Base-by-base conservation (phyloP, 768 basidiomycete genomes). In the Gyrodon lividus region DNA sequence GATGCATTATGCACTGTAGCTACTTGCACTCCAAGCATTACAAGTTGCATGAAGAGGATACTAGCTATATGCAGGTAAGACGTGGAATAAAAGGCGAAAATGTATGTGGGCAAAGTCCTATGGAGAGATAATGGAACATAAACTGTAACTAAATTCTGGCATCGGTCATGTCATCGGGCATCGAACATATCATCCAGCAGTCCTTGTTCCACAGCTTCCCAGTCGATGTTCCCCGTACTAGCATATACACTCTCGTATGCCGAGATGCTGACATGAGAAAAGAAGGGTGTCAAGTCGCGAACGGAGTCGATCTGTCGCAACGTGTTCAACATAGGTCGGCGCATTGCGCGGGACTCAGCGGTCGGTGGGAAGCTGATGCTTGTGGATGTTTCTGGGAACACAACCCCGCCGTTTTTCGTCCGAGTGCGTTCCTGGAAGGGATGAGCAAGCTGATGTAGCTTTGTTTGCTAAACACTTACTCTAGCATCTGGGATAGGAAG, bases 151-250 rank as follows among this genome's bases (percentile, higher is more conserved):
- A 13, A 13, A 34, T 10, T 35, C 12, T 20, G 46, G 23, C 6
- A 23, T 3, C 17, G 19, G 6, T 65, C 63, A 28, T 28, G 10
- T 28, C 28, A 87, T 64, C 83, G 78, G 50, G 83, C 83, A 55
- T 98, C 94, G 64, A 98, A 99, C 77, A 98, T 86, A 67, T 98
- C 96, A 43, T 82, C 79, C 69, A 89, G 72, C 41, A 99, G 68
- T 5, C 86, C 83, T 41, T 74, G 76, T 69, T 98, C 96, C 19
- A 99, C 86, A 3, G 84, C 84, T 28, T 84, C 86, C 93, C 92
- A 96, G 64, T 98, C 95, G 17, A 98, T 75, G 50, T 79, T 83
- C 0, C 88, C 86, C 13, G 81, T 82, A 57, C 87, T 87, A 6
- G 82, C 81, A 67, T 98, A 99, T 42, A 96, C 79, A 52, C 87